A percentile compares a stretch with the other conserved stretches of the same genome.
These are phyloP conservation scores for Kodamaea kaohsiungensis DNA, from an alignment of 805 yeast species.

Conservation along the genomic window DNA sequence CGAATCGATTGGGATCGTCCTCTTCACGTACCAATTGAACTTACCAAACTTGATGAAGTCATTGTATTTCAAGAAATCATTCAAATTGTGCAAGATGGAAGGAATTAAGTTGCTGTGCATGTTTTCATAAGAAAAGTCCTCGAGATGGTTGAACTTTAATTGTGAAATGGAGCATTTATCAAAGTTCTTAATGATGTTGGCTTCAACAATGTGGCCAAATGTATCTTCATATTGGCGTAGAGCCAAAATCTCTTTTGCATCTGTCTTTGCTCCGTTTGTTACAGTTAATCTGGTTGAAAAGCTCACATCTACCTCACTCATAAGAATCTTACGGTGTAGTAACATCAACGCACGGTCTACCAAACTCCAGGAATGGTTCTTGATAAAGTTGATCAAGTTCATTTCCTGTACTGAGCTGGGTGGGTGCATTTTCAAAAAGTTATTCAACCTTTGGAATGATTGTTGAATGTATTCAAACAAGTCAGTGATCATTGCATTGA, in stretches of 20 bases:
- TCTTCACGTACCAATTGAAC: constrained; percentile 61
- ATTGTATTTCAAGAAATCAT: constrained; percentile 53
- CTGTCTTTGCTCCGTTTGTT: constrained; percentile 2
- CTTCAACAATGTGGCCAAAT: constrained; percentile 38
- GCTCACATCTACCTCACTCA: constrained; percentile 24
- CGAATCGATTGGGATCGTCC: constrained; percentile 63
- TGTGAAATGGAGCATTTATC: constrained; percentile 38
- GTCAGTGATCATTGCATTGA: constrained; percentile 51
- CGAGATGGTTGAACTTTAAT: constrained; percentile 34
- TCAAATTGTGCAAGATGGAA: constrained; percentile 55
- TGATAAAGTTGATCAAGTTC: constrained; percentile 49
- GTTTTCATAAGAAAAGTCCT: constrained; percentile 51
- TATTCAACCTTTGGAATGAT: constrained; percentile 43
- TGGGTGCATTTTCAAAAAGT: constrained; percentile 33
- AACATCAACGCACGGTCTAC: constrained; percentile 55
- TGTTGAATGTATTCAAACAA: constrained; percentile 51
- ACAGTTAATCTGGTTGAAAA: not conserved
- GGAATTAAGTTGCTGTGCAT: constrained; percentile 56
- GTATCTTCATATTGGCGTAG: constrained; percentile 42
- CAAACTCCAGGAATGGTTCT: constrained; percentile 50
- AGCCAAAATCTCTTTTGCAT: constrained; percentile 23
- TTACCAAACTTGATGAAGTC: constrained; percentile 53
- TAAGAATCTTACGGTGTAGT: constrained; percentile 42
- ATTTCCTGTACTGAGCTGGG: constrained; percentile 40
- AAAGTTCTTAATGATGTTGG: constrained; percentile 40